Percentiles rank a stretch among this genome's conserved stretches.
Evolutionary conservation across 2,329 filamentous ascomycete species (phyloP).

Genomic region (Diaporthe sp.): DNA sequence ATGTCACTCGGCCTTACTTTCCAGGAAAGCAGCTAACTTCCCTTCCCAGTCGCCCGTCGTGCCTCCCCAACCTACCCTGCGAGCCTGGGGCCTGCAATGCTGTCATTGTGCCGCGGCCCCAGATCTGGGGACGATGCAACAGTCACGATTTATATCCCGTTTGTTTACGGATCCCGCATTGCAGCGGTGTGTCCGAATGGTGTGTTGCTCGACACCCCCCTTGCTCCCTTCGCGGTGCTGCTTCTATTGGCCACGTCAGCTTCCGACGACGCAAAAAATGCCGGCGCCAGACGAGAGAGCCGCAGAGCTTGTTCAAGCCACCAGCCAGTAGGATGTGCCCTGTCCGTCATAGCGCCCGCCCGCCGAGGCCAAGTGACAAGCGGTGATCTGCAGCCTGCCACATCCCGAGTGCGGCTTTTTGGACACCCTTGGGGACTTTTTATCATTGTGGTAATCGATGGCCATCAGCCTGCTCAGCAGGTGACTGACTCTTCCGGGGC

Average conservation of each 20-base stretch:
- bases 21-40: neutral
- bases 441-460: neutral
- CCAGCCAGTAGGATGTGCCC: conserved; percentile 6
- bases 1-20: conserved; percentile 24
- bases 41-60: neutral
- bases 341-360: neutral
- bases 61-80: no score
- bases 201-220: conserved; percentile 17
- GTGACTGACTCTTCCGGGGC: neutral
- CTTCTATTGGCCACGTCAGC: conserved; percentile 31
- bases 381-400: conserved; percentile 8
- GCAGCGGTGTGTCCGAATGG: conserved; percentile 27
- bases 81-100: neutral
- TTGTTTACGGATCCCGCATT: conserved; percentile 3
- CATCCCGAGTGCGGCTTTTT: neutral
- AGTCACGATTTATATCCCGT: conserved; percentile 25
- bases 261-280: neutral
- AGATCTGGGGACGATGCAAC: conserved; percentile 12
- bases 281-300: conserved; percentile 14
- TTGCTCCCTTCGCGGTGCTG: neutral
- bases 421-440: neutral
- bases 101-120: neutral
- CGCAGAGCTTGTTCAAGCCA: conserved; percentile 24
- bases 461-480: neutral
- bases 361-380: neutral